Evolutionary conservation across 768 basidiomycete genomes (phyloP), one percentile per base, ranked within the genome.

Genomic region (Rhodosporidiobolus sp.): DNA sequence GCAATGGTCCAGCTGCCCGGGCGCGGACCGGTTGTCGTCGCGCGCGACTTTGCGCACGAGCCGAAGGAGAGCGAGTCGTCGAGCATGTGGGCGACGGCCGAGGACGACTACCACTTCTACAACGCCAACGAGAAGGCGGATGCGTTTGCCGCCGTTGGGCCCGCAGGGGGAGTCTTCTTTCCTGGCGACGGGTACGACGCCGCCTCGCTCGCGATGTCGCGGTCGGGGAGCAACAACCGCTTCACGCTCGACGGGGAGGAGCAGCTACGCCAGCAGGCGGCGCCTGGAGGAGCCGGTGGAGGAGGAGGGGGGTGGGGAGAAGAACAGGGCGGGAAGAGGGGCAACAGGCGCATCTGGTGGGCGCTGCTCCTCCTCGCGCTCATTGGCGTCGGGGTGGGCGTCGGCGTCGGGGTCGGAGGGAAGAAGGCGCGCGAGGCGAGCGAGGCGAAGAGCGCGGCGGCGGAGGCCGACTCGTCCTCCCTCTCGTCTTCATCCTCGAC

Each of bases 191-290:
- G 28, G 50, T 72, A 72, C 65, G 60, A 65, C 53, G n/a, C 35
- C 26, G 55, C 48, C 16, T 63, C 61, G 50, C 45, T 58, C 34
- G 54, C 46, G 2, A 7, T 26, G 26, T 22, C 17, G 50, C 50
- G 34, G n/a, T 43, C 19, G 30, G 12, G 22, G 61, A 67, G 56
- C 43, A 59, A 62, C 45, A 66, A 70, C 48, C 69, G 73, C 4
- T 74, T 74, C 63, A 74, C 73, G 34, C 65, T 74, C 48, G 73
- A 74, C 45, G 70, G 54, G 52, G 63, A 70, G 22, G 56, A 63
- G 56, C 55, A 56, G 19, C n/a, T n/a, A n/a, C n/a, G 54, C 30
- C 28, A 30, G 49, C 19, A 4, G 53, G 20, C 30, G 63, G 30
- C 9, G 17, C 50, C 34, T n/a, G 38, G 55, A 22, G 46, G 55